A percentile compares a stretch with the other conserved stretches of the same genome.
These are phyloP conservation scores for Glycine tomentella DNA, from an alignment of 306 rosid species.

Conservation along the genomic window DNA sequence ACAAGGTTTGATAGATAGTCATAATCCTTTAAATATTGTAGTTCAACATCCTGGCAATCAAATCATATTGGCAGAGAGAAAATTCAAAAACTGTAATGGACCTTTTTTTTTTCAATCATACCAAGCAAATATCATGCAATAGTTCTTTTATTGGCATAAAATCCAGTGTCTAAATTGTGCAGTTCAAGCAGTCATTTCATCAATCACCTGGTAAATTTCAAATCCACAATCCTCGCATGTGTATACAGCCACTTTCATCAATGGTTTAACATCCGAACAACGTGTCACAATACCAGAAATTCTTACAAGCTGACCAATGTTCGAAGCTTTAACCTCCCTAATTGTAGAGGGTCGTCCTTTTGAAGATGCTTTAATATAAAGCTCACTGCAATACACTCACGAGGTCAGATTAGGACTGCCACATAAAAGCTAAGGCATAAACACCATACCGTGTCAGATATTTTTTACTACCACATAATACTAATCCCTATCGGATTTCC, in stretches of 20 bases:
- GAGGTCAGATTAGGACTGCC: slow-evolving; percentile 28
- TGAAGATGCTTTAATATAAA: slow-evolving; percentile 86
- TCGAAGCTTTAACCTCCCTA: slow-evolving; percentile 95
- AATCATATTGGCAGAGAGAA: slow-evolving; percentile 16
- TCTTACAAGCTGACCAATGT: slow-evolving; percentile 95
- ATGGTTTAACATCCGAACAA: slow-evolving; percentile 97
- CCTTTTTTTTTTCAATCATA: not conserved
- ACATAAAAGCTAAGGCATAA: not conserved
- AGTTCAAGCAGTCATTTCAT: slow-evolving; percentile 5
- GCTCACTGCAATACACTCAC: slow-evolving; percentile 71
- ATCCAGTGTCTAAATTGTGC: not conserved
- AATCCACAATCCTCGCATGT: slow-evolving; percentile 98
- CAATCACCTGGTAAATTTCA: slow-evolving; percentile 96
- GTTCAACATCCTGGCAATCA: slow-evolving; percentile 1
- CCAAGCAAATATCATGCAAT: not conserved
- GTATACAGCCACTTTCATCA: slow-evolving; percentile 98
- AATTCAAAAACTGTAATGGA: not conserved
- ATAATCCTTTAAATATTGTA: slow-evolving; percentile 3
- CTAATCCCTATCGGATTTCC: not conserved
- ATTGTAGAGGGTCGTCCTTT: slow-evolving; percentile 91
- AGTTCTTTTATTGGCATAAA: slow-evolving; percentile 16
- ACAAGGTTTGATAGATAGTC: not conserved
- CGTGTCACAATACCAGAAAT: slow-evolving; percentile 92
- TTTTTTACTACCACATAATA: not conserved
- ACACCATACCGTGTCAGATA: not conserved